These are phyloP conservation scores for Colletotrichum truncatum DNA, from an alignment of 2,329 filamentous ascomycete species.

Conservation along the genomic window DNA sequence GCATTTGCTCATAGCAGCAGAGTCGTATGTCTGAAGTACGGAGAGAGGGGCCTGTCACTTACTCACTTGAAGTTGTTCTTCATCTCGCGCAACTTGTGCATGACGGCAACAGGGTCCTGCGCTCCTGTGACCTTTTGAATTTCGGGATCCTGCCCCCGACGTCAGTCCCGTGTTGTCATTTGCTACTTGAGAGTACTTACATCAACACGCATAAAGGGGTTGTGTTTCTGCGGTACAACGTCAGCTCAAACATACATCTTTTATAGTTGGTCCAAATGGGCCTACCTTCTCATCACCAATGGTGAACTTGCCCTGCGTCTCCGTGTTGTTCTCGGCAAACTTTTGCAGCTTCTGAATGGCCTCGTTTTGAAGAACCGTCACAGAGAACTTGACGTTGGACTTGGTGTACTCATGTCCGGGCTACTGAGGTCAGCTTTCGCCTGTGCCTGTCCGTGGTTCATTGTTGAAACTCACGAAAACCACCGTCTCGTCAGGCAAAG, in stretches of 20 bases:
- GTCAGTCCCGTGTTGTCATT: constrained; percentile 18
- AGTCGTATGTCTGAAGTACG: too few species aligned
- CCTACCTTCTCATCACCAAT: constrained; percentile 95
- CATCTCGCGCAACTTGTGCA: constrained; percentile 86
- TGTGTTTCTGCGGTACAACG: constrained; percentile 73
- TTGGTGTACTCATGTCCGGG: constrained; percentile 99
- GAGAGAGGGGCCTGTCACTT: constrained; percentile 35
- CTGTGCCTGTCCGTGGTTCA: background rate
- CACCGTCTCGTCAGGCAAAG: constrained; percentile 87
- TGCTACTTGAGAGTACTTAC: constrained; percentile 60
- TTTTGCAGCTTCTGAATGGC: constrained; percentile 79
- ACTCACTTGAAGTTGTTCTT: constrained; percentile 81
- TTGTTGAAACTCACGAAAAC: constrained; percentile 75
- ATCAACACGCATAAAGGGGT: constrained; percentile 93
- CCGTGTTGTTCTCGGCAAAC: constrained; percentile 81
- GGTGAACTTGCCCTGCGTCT: constrained; percentile 95
- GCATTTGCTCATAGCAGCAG: background rate
- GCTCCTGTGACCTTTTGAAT: constrained; percentile 87
- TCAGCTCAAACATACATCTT: background rate
- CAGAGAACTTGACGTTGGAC: constrained; percentile 88
- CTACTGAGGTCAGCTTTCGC: constrained; percentile 49
- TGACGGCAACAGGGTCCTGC: constrained; percentile 83
- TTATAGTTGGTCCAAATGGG: too few species aligned
- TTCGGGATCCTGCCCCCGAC: constrained; percentile 71
- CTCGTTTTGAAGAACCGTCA: constrained; percentile 78